Evolutionary conservation across 495 filamentous ascomycete species (phyloP).

Genomic region (Neurospora sp.): DNA sequence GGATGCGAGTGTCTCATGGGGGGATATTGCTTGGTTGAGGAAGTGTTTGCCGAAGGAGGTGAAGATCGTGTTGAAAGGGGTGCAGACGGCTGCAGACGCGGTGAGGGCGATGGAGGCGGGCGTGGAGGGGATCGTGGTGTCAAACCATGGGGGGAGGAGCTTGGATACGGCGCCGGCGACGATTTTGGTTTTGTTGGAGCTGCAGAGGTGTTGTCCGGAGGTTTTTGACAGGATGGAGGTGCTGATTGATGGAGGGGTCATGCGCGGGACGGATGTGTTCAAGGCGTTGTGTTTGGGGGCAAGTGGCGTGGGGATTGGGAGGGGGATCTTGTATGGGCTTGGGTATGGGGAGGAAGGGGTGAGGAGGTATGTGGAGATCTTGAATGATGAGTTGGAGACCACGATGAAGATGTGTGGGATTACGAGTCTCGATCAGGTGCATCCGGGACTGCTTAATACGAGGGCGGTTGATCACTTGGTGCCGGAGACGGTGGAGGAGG

Average conservation of each 20-base stretch:
- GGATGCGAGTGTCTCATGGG: constrained; percentile 68
- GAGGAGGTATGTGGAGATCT: constrained; percentile 51
- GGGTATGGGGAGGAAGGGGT: constrained; percentile 72
- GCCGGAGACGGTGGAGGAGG: constrained; percentile 33
- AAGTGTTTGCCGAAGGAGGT: constrained; percentile 23
- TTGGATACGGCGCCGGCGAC: constrained; percentile 55
- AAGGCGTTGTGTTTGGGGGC: constrained; percentile 60
- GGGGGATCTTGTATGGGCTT: constrained; percentile 49
- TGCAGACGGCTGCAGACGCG: constrained; percentile 54
- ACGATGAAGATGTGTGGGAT: constrained; percentile 74
- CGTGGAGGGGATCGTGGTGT: constrained; percentile 50
- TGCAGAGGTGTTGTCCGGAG: constrained; percentile 49
- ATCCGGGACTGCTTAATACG: constrained; percentile 62
- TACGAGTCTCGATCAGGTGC: constrained; percentile 57
- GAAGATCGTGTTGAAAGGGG: constrained; percentile 54
- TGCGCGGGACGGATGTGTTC: constrained; percentile 56
- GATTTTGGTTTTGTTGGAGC: constrained; percentile 52
- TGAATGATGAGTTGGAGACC: constrained; percentile 68
- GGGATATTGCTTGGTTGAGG: constrained; percentile 47
- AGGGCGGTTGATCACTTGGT: constrained; percentile 60
- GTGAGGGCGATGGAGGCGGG: constrained; percentile 42
- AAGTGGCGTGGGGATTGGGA: constrained; percentile 53
- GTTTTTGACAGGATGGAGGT: constrained; percentile 55
- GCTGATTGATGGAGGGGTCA: constrained; percentile 57
- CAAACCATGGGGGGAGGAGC: constrained; percentile 63